These are phyloP conservation scores for Kodamaea suecica DNA, from an alignment of 1,139 yeast species.

Conservation along the genomic window DNA sequence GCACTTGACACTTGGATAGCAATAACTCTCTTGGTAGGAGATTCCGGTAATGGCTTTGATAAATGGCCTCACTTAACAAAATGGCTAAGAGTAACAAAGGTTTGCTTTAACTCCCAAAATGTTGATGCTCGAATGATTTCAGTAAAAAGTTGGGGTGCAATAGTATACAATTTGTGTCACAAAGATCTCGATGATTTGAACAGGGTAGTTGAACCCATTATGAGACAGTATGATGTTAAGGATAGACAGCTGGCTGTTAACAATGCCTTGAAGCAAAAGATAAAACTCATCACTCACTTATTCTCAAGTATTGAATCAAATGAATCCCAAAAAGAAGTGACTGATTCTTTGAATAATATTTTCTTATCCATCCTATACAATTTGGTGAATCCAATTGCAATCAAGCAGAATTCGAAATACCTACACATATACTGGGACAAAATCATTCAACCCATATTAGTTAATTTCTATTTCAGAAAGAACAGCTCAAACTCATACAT, in stretches of 20 bases:
- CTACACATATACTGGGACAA: slow-evolving; percentile 40
- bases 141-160: slow-evolving; percentile 37
- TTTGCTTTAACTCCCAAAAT: slow-evolving; percentile 28
- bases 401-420: slow-evolving; percentile 22
- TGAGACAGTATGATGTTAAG: slow-evolving; percentile 11
- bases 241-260: slow-evolving; percentile 18
- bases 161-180: slow-evolving; percentile 35
- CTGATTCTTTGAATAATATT: slow-evolving; percentile 29
- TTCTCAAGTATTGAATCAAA: slow-evolving; percentile 24
- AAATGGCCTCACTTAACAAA: slow-evolving; percentile 30
- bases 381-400: slow-evolving; percentile 24
- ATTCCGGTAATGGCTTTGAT: slow-evolving; percentile 25
- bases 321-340: slow-evolving; percentile 24
- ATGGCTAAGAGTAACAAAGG: slow-evolving; percentile 36
- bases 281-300: slow-evolving; percentile 28
- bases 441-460: slow-evolving; percentile 31
- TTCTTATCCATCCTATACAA: slow-evolving; percentile 34
- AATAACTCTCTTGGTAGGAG: slow-evolving; percentile 31
- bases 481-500: slow-evolving; percentile 20
- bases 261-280: slow-evolving; percentile 25
- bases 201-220: slow-evolving; percentile 19
- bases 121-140: slow-evolving; percentile 27
- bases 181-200: slow-evolving; percentile 28
- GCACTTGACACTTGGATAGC: slow-evolving; percentile 48
- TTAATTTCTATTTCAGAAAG: slow-evolving; percentile 33